Conservation (phyloP, 1,284 basidiomycete species). For the Naganishia sp. region DNA sequence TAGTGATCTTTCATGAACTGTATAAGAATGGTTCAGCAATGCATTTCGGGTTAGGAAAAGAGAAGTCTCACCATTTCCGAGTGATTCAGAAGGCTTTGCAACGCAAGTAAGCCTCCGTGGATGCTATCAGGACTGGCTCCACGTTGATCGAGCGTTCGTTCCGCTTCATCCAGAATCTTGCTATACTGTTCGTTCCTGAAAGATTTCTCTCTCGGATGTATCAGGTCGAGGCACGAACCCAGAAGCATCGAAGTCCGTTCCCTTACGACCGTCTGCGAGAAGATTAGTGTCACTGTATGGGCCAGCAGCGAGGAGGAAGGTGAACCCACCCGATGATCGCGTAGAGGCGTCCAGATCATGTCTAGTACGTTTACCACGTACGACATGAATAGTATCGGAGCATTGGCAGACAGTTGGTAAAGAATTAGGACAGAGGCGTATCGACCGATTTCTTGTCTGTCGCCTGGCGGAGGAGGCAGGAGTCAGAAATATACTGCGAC, state of each 20-base stretch:
- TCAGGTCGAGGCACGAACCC: slow-evolving; percentile 83
- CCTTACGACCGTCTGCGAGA: slow-evolving; percentile 62
- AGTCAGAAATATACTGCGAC: background rate
- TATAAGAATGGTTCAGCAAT: slow-evolving; percentile 19
- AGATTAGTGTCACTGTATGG: background rate
- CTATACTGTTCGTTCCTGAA: slow-evolving; percentile 60
- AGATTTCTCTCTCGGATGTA: slow-evolving; percentile 59
- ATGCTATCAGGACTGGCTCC: slow-evolving; percentile 71
- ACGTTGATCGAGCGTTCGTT: slow-evolving; percentile 77
- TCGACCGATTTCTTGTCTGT: slow-evolving; percentile 48
- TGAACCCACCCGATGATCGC: slow-evolving; percentile 70
- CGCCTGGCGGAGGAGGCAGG: background rate
- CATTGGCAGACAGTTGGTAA: slow-evolving; percentile 85
- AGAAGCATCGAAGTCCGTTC: slow-evolving; percentile 89
- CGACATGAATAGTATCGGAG: slow-evolving; percentile 78
- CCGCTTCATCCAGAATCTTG: slow-evolving; percentile 85
- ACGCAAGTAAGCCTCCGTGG: slow-evolving; percentile 89
- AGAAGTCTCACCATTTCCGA: slow-evolving; percentile 74
- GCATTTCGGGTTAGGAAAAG: slow-evolving; percentile 1
- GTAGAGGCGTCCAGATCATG: slow-evolving; percentile 82
- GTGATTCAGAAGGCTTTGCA: slow-evolving; percentile 86
- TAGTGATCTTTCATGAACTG: slow-evolving; percentile 94
- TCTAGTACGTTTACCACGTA: slow-evolving; percentile 84
- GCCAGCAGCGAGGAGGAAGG: no score
- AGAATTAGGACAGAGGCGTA: slow-evolving; percentile 65